phyloP scores from a whole-genome alignment of 192 early-diverging fungal genomes.

The Linnemannia zychae region DNA sequence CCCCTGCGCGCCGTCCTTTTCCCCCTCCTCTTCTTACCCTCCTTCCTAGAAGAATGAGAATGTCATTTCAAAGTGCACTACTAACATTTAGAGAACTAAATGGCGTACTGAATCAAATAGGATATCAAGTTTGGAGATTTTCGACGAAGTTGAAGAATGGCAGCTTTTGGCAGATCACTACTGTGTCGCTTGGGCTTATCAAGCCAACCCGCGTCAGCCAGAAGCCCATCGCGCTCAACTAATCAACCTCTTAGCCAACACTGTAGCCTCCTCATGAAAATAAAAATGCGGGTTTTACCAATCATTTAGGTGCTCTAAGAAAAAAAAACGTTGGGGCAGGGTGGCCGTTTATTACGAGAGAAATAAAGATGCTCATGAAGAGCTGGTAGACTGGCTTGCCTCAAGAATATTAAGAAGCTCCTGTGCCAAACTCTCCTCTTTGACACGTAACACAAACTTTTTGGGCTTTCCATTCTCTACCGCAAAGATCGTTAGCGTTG shows the following conservation, averaged over 20 bases:
- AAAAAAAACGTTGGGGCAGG: neutral
- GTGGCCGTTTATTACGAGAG: conserved; percentile 4
- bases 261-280: conserved; percentile 5
- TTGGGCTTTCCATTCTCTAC: conserved; percentile 32
- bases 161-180: conserved; percentile 86
- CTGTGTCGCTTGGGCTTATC: conserved; percentile 82
- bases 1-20: no score
- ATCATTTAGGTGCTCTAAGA: neutral
- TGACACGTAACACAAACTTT: conserved; percentile 30
- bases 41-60: no score
- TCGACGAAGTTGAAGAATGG: conserved; percentile 97
- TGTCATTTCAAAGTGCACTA: no score
- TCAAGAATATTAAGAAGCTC: conserved; percentile 16
- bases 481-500: conserved; percentile 22
- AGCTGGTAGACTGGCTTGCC: conserved; percentile 8
- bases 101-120: conserved; percentile 55
- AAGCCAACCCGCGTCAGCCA: conserved; percentile 11
- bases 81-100: no score
- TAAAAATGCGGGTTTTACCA: neutral
- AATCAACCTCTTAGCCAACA: conserved; percentile 19
- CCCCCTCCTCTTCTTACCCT: no score
- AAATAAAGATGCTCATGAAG: neutral
- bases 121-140: conserved; percentile 81
- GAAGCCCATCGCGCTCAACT: neutral
- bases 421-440: conserved; percentile 21